Evolutionary conservation across 1,284 basidiomycete genomes (phyloP), one percentile per base, ranked within the genome.

Genomic region (Fomitopsis schrenkii): DNA sequence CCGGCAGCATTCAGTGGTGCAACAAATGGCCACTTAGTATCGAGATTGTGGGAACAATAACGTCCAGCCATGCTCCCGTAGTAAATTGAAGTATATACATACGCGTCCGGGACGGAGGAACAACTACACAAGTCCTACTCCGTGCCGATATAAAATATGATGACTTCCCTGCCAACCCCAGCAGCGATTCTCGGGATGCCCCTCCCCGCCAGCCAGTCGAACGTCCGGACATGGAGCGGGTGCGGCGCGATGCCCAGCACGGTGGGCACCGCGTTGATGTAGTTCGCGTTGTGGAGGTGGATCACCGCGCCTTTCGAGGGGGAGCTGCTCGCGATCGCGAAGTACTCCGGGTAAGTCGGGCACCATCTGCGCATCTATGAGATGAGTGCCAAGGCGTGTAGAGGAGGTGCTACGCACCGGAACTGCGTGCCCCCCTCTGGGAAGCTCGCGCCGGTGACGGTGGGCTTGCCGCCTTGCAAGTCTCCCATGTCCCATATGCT

Each of bases 401-500:
- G n/a, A n/a, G 50, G 30, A 30, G 19, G n/a, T 91, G 10, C 55
- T 36, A 72, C 76, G 44, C 72, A 88, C 90, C 90, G 81, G 74
- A 93, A 92, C 54, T 79, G 76, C 63, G 84, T 76, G 2, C 84
- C 83, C 2, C 87, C 88, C 64, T 90, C 86, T 36, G 83, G 76
- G 64, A 90, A 89, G 67, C 80, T 86, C 58, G 76, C 74, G 2
- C 86, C 87, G 12, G 81, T 79, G 22, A 80, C 72, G 62, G 77
- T 76, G 1, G 91, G 91, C 66, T 89, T 87, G 17, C 91, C 90
- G 42, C 91, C 91, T 55, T 83, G 80, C 42, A 91, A 74, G 66
- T 83, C 83, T 6, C 83, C 79, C 58, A 90, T 78, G 70, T 93
- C 87, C 91, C 91, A 93, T 40, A 93, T 71, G 15, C 84, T 81